Base-by-base conservation (phyloP, 2,329 filamentous ascomycete species). In the Scedosporium boydii region DNA sequence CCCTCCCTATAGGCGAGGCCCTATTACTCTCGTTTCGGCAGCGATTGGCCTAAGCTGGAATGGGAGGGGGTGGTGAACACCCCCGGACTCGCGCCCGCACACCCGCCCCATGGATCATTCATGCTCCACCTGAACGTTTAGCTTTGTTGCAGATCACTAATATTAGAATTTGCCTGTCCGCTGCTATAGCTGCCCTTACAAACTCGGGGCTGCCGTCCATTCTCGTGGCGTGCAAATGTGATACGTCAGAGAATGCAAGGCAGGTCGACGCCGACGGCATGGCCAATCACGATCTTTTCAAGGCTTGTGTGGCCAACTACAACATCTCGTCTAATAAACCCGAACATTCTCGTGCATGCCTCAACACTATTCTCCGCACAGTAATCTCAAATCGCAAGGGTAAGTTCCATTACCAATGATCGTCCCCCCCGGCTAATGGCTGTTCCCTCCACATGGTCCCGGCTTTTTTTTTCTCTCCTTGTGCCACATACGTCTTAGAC, bases 171-270 rank as follows among this genome's bases (percentile, higher is more conserved):
- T 16, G n/a, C 14, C 56, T 6, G 7, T n/a, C 16, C 34, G 53
- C 16, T n/a, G n/a, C 23, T 65, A 58, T 59, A 96, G 92, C 86
- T 76, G 87, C 88, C 51, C 80, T 96, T 60, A 83, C 86, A 63
- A 88, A 87, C 68, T 86, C 88, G 18, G 82, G 82, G 26, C 76
- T 96, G 46, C 91, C 93, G 7, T 89, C 88, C 61, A 82, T 93
- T 65, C 82, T 97, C 51, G 90, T 96, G 60, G 91, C 91, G 62
- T 93, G 88, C 73, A 97, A 97, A 80, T 96, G 91, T 78, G 93
- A 97, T 73, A 84, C 86, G 59, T 86, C 88, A 58, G 84, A 87
- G 65, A 82, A 84, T 63, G 78, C 85, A 64, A 87, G 89, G 70
- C 83, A 91, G 70, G 80, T 96, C 62, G 86, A 93, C 69, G 83